These are phyloP conservation scores for Hypoxylon sp. DNA, from an alignment of 2,329 filamentous ascomycete species.

Conservation along the genomic window DNA sequence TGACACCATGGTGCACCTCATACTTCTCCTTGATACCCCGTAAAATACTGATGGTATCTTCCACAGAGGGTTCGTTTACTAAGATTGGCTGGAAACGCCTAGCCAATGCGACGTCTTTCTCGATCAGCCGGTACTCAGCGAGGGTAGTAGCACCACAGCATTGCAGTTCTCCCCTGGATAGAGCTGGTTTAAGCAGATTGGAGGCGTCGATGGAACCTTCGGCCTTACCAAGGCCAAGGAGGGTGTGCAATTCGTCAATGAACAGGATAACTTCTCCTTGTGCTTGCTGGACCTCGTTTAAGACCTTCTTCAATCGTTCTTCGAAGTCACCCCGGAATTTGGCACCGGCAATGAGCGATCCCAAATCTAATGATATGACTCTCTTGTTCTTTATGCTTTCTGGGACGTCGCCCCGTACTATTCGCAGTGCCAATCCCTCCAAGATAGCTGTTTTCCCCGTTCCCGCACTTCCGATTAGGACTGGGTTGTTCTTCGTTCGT, in stretches of 20 bases:
- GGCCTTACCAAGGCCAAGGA: slow-evolving; percentile 92
- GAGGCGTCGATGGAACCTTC: slow-evolving; percentile 97
- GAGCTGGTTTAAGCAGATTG: slow-evolving; percentile 91
- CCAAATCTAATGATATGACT: slow-evolving; percentile 89
- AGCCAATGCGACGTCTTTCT: slow-evolving; percentile 95
- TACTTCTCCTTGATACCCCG: slow-evolving; percentile 98
- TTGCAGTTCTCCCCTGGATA: slow-evolving; percentile 93
- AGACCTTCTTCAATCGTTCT: slow-evolving; percentile 88
- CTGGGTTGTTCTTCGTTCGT: slow-evolving; percentile 95
- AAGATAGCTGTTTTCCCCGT: slow-evolving; percentile 95
- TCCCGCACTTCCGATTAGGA: slow-evolving; percentile 91
- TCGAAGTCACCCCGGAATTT: slow-evolving; percentile 98
- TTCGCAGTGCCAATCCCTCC: slow-evolving; percentile 90
- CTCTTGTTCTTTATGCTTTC: slow-evolving; percentile 96
- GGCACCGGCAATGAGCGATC: slow-evolving; percentile 92
- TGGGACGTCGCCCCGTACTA: slow-evolving; percentile 92
- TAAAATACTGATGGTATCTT: slow-evolving; percentile 94
- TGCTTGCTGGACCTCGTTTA: slow-evolving; percentile 92
- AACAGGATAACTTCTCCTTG: slow-evolving; percentile 93
- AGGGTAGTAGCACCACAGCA: slow-evolving; percentile 96
- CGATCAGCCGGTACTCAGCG: slow-evolving; percentile 91
- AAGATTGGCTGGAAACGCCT: slow-evolving; percentile 94
- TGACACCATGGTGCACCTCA: slow-evolving; percentile 95
- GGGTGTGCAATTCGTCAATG: slow-evolving; percentile 92
- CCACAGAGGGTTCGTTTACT: slow-evolving; percentile 91